Evolutionary conservation across 345 rosid species (phyloP).

Genomic region (Populus deltoides): DNA sequence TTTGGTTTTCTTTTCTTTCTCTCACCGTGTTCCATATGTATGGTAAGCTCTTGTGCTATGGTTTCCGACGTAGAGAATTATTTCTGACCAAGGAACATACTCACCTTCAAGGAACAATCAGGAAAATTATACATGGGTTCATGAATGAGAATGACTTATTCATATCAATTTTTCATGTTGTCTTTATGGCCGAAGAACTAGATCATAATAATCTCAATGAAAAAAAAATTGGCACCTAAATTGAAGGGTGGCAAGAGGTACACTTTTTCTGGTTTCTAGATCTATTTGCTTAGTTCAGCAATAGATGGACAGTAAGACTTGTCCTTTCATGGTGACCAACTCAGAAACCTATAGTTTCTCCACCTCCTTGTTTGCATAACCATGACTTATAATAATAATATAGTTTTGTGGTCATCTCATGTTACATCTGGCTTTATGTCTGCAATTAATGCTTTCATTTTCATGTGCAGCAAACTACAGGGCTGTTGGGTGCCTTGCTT

Average conservation of each 20-base stretch:
- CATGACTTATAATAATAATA: background rate
- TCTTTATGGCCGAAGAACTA: background rate
- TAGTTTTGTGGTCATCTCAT: background rate
- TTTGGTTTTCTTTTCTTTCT: conserved; percentile 77
- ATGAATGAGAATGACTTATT: background rate
- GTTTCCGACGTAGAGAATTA: background rate
- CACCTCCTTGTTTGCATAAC: background rate
- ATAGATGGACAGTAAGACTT: background rate
- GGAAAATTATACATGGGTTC: background rate
- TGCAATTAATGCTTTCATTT: background rate
- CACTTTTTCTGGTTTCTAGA: background rate
- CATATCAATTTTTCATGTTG: no score
- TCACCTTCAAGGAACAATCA: background rate
- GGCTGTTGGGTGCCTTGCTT: conserved; percentile 84
- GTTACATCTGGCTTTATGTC: background rate
- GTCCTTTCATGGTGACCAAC: background rate
- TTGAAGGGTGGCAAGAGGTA: background rate
- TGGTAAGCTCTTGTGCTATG: conserved; percentile 51
- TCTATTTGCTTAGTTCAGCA: background rate
- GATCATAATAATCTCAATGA: background rate
- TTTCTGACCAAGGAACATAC: background rate
- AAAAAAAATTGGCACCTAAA: background rate
- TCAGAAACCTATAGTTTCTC: background rate
- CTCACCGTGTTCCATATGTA: conserved; percentile 89
- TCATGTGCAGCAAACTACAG: conserved; percentile 67